Conservation (phyloP, 371 early-diverging fungal species). For the Lichtheimia ornata region DNA sequence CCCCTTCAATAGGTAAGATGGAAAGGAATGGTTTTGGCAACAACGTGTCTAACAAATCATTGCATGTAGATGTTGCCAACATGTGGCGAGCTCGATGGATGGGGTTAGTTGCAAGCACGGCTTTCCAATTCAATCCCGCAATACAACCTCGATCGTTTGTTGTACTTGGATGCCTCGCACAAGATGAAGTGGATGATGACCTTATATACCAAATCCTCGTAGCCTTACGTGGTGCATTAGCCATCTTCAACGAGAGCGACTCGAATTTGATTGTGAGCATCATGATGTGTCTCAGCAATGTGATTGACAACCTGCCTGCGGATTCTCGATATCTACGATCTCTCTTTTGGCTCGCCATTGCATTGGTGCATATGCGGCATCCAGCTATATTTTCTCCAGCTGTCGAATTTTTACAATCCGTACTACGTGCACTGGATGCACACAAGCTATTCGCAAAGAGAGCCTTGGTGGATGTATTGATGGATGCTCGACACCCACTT, state of each 20-base stretch:
- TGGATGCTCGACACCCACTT: conserved; percentile 69
- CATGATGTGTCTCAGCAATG: conserved; percentile 84
- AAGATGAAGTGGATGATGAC: conserved; percentile 86
- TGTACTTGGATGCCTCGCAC: conserved; percentile 87
- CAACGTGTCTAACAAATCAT: conserved; percentile 24
- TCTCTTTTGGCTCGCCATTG: conserved; percentile 89
- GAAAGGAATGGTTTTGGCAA: not conserved
- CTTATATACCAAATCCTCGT: conserved; percentile 87
- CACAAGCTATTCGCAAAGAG: conserved; percentile 67
- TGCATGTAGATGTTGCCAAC: conserved; percentile 62
- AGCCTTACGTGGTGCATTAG: conserved; percentile 82
- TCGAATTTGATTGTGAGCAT: conserved; percentile 78
- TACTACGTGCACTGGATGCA: conserved; percentile 73
- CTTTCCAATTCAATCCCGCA: conserved; percentile 91
- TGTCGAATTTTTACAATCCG: conserved; percentile 67
- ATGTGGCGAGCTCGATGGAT: conserved; percentile 91
- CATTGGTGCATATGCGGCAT: conserved; percentile 85
- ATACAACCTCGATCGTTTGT: conserved; percentile 94
- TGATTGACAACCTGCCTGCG: conserved; percentile 76
- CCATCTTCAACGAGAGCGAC: conserved; percentile 80
- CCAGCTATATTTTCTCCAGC: conserved; percentile 76
- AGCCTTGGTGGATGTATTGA: conserved; percentile 66
- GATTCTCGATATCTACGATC: conserved; percentile 77
- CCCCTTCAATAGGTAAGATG: conserved; percentile 63
- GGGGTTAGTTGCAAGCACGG: conserved; percentile 86